Base-by-base conservation (phyloP, 306 rosid species). In the Morella rubra region DNA sequence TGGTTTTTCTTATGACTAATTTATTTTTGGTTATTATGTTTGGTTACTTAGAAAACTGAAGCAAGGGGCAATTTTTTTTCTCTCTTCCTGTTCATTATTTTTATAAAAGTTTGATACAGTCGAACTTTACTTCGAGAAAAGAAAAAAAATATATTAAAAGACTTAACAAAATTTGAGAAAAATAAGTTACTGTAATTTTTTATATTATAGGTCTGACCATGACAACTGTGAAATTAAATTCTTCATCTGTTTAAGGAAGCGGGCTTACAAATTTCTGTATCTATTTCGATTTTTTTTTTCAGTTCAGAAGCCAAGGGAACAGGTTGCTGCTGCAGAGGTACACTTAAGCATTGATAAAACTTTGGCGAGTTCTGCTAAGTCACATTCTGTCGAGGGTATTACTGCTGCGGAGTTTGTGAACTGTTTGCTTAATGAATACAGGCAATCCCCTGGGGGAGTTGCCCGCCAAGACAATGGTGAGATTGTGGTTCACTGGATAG, bases 231-330 rank as follows among this genome's bases (percentile, higher is more conserved):
- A 24, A 24, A 24, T 24, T 44, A 5, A 5, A 5, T 44, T 44
- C 8, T 44, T 44, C 3, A 2, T 44, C 47, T 44, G 8, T 8
- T 44, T 44, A 8, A 44, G 5, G 47, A 44, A 44, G 47, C 8
- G 47, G 47, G 47, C 47, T 44, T 8, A 44, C 47, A 44, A 44
- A 44, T 44, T 44, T 44, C 8, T 44, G 4, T 44, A n/a, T 3
- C 32, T 1, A 8, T 8, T 58, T 49, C 42, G 51, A 42, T 9
- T 18, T 75, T 74, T 56, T 24, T 24, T 24, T 24, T 24, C 86
- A 92, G 97, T 93, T 46, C 85, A 83, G 85, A 90, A 86, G 82
- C 97, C 98, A 0, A 83, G 97, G 55, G 97, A 91, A 67, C 96
- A 91, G 72, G 93, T 90, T 55, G 93, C 96, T 4, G 98, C 91